Evolutionary conservation across 2,329 filamentous ascomycete genomes (phyloP).

Genomic region (Aspergillus oerlinghausenensis): DNA sequence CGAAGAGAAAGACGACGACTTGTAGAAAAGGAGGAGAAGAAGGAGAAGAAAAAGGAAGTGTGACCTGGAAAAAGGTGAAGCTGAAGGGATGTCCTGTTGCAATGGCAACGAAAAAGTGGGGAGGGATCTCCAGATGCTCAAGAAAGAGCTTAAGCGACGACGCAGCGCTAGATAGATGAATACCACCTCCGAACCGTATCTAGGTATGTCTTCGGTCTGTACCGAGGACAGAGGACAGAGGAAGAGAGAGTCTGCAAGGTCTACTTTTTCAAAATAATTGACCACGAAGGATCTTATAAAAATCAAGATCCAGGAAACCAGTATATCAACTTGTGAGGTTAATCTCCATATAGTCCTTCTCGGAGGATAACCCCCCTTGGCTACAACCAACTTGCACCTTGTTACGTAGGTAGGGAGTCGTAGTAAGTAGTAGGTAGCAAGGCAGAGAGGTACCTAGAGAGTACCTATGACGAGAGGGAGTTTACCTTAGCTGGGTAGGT

Average conservation of each 20-base stretch:
- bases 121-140: constrained; percentile 35
- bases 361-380: neutral
- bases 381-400: neutral
- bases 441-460: neutral
- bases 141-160: constrained; percentile 22
- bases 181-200: neutral
- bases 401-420: neutral
- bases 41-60: constrained; percentile 20
- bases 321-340: neutral
- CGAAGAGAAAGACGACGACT: constrained; percentile 6
- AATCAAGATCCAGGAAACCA: neutral
- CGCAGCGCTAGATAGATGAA: neutral
- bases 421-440: neutral
- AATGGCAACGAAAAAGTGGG: constrained; percentile 40
- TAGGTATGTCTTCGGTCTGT: neutral
- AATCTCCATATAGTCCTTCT: neutral
- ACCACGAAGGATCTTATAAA: neutral
- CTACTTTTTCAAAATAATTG: neutral
- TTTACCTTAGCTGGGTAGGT: neutral
- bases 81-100: constrained; percentile 39
- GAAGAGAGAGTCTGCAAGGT: neutral
- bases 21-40: constrained; percentile 13
- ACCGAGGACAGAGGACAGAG: neutral
- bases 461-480: neutral
- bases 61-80: constrained; percentile 33